Percentiles rank a stretch among this genome's conserved stretches.
phyloP scores from a whole-genome alignment of 1,284 basidiomycete species.

The Erythrobasidium hasegawianum region DNA sequence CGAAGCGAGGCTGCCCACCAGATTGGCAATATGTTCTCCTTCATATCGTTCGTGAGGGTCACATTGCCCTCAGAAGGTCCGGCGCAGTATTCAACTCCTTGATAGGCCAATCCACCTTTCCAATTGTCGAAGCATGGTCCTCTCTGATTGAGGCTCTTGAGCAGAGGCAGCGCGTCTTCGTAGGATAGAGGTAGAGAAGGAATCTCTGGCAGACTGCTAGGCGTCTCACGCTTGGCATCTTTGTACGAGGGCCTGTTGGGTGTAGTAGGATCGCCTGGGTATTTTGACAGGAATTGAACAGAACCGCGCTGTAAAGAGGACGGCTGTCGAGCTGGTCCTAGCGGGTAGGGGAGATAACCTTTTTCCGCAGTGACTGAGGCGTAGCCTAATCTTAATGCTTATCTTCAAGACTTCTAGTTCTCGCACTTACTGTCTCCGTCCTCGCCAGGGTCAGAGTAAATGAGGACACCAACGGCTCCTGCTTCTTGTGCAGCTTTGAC shows the following conservation, averaged over 20 bases:
- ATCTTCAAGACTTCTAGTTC: slow-evolving; percentile 39
- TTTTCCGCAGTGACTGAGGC: slow-evolving; percentile 35
- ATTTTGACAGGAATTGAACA: slow-evolving; percentile 73
- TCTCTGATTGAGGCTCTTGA: slow-evolving; percentile 50
- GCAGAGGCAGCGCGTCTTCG: slow-evolving; percentile 52
- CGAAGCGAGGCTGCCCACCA: slow-evolving; percentile 30
- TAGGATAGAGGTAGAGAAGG: slow-evolving; percentile 53
- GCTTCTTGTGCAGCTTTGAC: slow-evolving; percentile 76
- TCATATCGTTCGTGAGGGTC: slow-evolving; percentile 57
- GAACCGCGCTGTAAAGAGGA: slow-evolving; percentile 75
- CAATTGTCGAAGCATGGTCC: slow-evolving; percentile 48
- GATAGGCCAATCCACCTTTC: slow-evolving; percentile 52
- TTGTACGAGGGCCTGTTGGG: slow-evolving; percentile 83
- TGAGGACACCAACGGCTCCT: slow-evolving; percentile 63
- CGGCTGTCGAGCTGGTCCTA: slow-evolving; percentile 32
- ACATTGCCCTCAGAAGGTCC: slow-evolving; percentile 54
- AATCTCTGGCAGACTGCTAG: slow-evolving; percentile 63
- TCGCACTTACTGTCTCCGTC: slow-evolving; percentile 61
- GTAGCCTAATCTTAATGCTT: no score
- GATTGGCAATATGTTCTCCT: slow-evolving; percentile 63
- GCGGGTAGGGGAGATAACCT: slow-evolving; percentile 58
- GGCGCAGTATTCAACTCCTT: slow-evolving; percentile 55
- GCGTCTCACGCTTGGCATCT: slow-evolving; percentile 67
- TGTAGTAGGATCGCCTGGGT: slow-evolving; percentile 79
- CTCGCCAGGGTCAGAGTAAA: slow-evolving; percentile 85